These are phyloP conservation scores for Acanthamoeba culbertsoni DNA, from an alignment of 208 protist species.

Conservation along the genomic window DNA sequence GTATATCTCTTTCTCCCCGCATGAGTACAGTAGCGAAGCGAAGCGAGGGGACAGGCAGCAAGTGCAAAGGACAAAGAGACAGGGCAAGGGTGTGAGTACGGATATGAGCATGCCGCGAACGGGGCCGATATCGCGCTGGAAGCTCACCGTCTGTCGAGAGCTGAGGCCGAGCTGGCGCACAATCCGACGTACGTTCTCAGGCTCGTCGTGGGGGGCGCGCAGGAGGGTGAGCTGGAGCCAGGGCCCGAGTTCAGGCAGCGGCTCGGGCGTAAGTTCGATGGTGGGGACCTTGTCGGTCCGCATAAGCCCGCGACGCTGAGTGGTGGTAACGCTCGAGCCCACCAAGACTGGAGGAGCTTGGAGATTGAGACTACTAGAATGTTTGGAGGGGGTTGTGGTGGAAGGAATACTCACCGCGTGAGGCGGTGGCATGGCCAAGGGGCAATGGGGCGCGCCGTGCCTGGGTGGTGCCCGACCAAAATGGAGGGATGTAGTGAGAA, in stretches of 20 bases:
- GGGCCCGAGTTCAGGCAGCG: slow-evolving; percentile 12
- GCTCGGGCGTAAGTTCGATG: not conserved
- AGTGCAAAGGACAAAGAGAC: not conserved
- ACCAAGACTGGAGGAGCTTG: not conserved
- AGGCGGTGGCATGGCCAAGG: too few species aligned
- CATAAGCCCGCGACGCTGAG: not conserved
- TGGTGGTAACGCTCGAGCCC: not conserved
- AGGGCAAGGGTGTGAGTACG: not conserved
- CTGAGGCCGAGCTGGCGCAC: not conserved
- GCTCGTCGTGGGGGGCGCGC: not conserved
- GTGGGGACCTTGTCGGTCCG: not conserved
- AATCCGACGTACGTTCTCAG: not conserved
- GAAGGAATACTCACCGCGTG: too few species aligned
- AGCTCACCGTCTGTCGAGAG: not conserved
- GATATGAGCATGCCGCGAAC: not conserved
- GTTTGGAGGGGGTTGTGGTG: not conserved
- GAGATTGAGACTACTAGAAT: not conserved
- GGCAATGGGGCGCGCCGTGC: too few species aligned
- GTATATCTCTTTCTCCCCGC: too few species aligned
- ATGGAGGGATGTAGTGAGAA: too few species aligned
- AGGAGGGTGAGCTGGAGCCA: slow-evolving; percentile 11
- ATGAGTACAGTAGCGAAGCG: too few species aligned
- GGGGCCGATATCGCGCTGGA: not conserved
- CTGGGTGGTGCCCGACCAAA: too few species aligned
- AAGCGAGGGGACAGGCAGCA: not conserved